Conservation (phyloP, 2,329 filamentous ascomycete species). For the Talaromyces atroroseus region DNA sequence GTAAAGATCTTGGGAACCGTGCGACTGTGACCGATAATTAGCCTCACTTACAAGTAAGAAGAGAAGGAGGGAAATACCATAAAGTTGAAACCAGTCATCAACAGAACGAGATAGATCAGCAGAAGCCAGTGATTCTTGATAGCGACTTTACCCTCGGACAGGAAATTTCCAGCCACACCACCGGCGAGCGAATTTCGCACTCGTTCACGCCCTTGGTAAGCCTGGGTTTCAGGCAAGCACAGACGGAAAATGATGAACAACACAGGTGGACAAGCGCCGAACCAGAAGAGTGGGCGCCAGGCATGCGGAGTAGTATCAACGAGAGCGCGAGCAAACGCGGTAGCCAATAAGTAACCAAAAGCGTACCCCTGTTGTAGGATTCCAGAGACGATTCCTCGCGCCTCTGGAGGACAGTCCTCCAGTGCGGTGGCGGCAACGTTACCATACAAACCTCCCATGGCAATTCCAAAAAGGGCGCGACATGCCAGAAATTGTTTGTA, state of each 20-base stretch:
- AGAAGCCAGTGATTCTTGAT: constrained; percentile 74
- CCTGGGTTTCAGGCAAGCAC: constrained; percentile 70
- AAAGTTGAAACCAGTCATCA: constrained; percentile 91
- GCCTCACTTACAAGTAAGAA: background rate
- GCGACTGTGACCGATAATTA: constrained; percentile 43
- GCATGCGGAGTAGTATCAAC: constrained; percentile 67
- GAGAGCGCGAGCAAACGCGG: constrained; percentile 47
- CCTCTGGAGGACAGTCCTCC: constrained; percentile 56
- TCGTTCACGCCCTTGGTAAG: constrained; percentile 61
- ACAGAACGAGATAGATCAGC: constrained; percentile 71
- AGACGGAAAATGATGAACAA: constrained; percentile 76
- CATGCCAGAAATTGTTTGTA: constrained; percentile 56
- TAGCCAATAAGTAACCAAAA: constrained; percentile 59
- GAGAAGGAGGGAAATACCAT: constrained; percentile 47
- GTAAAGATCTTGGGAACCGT: constrained; percentile 65
- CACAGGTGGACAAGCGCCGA: constrained; percentile 72
- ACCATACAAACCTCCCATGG: constrained; percentile 60
- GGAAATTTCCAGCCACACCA: constrained; percentile 61
- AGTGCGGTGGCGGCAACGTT: constrained; percentile 58
- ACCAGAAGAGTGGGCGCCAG: constrained; percentile 87
- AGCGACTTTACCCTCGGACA: constrained; percentile 72
- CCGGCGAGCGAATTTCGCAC: constrained; percentile 54
- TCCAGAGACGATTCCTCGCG: constrained; percentile 56
- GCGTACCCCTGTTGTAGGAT: constrained; percentile 61
- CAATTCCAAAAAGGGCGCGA: constrained; percentile 57